phyloP scores from a whole-genome alignment of 179 eudicot species.

The Spergularia azorica region DNA sequence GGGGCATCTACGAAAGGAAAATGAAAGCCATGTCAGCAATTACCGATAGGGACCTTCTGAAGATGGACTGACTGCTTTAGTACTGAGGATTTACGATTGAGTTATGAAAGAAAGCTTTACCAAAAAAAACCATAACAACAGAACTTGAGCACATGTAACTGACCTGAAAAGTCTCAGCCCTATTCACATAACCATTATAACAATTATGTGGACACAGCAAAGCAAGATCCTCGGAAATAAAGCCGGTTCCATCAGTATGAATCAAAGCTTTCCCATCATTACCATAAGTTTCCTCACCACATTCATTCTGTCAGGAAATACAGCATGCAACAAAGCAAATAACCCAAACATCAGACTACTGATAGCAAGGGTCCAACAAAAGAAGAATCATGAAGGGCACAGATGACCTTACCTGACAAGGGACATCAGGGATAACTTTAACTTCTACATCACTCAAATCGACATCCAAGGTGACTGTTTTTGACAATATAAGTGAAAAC shows the following conservation, averaged over 20 bases:
- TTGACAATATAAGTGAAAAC: slow-evolving; percentile 70
- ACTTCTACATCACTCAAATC: slow-evolving; percentile 47
- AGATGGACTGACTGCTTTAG: too few relatives aligned
- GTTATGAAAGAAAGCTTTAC: too few relatives aligned
- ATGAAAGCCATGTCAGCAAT: too few relatives aligned
- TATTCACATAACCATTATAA: slow-evolving; percentile 31
- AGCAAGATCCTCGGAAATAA: slow-evolving; percentile 80
- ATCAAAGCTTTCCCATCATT: slow-evolving; percentile 54
- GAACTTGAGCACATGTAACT: background rate
- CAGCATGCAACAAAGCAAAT: background rate
- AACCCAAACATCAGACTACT: background rate
- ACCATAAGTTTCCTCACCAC: slow-evolving; percentile 35
- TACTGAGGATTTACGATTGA: too few relatives aligned
- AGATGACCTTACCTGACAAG: slow-evolving; percentile 48
- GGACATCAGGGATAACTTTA: slow-evolving; percentile 45
- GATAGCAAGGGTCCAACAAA: background rate
- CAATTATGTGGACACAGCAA: slow-evolving; percentile 55
- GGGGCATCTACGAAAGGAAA: too few relatives aligned
- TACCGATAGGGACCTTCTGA: too few relatives aligned
- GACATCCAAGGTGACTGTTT: slow-evolving; percentile 53
- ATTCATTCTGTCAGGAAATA: slow-evolving; percentile 42
- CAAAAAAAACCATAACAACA: too few relatives aligned
- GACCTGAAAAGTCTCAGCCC: slow-evolving; percentile 49
- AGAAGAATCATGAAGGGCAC: background rate
- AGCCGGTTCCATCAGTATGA: slow-evolving; percentile 91